Conservation (phyloP, 176 grass and related monocot species). For the Elaeis guineensis region DNA sequence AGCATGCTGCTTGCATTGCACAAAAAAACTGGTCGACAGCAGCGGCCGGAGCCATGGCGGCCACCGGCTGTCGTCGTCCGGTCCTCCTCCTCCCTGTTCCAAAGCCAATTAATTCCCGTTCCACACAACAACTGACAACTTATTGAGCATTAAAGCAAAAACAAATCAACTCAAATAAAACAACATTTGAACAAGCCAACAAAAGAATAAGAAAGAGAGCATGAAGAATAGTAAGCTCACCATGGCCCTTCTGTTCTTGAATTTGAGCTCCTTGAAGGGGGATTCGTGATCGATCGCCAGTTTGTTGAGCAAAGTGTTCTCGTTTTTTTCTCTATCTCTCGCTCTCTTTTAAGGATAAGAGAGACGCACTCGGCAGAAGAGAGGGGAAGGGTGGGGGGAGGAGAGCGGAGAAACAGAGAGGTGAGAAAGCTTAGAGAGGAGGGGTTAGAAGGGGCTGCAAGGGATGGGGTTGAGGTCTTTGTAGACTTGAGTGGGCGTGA, state of each 20-base stretch:
- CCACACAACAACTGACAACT: too few species aligned
- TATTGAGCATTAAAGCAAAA: too few species aligned
- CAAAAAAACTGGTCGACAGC: conserved; percentile 77
- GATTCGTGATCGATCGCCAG: conserved; percentile 64
- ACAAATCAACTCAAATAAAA: too few species aligned
- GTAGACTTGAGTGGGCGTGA: too few species aligned
- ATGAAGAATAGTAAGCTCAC: conserved; percentile 1
- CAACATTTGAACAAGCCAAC: too few species aligned
- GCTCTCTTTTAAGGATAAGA: not conserved
- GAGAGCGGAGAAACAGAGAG: too few species aligned
- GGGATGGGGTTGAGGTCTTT: too few species aligned
- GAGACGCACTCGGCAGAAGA: too few species aligned
- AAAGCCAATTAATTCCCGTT: not conserved
- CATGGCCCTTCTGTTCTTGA: conserved; percentile 40
- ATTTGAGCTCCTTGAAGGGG: conserved; percentile 24
- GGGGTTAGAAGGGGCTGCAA: too few species aligned
- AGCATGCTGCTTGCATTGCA: conserved; percentile 83
- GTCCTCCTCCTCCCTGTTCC: conserved; percentile 22
- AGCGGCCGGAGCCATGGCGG: conserved; percentile 93
- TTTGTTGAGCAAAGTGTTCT: not conserved
- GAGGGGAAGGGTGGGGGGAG: too few species aligned
- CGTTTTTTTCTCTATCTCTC: not conserved
- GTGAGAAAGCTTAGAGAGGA: too few species aligned
- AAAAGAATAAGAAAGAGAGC: not conserved
- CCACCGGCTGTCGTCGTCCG: conserved; percentile 51